Evolutionary conservation across 495 filamentous ascomycete genomes (phyloP).

Genomic region (Geopyxis carbonaria): DNA sequence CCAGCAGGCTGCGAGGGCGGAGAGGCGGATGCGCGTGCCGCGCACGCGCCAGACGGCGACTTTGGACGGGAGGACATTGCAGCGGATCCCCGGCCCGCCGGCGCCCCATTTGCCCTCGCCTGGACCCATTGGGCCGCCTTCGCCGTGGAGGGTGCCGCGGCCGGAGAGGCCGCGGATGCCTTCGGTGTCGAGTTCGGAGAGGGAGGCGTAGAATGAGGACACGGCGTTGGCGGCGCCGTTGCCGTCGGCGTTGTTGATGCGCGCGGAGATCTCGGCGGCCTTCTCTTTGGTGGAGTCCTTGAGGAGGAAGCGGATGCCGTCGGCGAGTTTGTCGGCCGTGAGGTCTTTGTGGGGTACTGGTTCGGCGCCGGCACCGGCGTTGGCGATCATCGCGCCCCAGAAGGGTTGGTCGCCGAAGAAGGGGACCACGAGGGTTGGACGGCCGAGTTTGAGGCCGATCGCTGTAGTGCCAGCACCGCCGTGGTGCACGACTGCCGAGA

Average conservation of each 20-base stretch:
- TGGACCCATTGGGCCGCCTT: slow-evolving; percentile 19
- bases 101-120: slow-evolving; percentile 21
- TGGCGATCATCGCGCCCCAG: slow-evolving; percentile 60
- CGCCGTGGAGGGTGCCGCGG: slow-evolving; percentile 15
- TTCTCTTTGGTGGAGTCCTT: slow-evolving; percentile 38
- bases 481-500: slow-evolving; percentile 45
- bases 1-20: slow-evolving; percentile 48
- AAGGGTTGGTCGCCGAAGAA: slow-evolving; percentile 66
- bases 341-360: slow-evolving; percentile 60
- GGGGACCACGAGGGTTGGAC: slow-evolving; percentile 49
- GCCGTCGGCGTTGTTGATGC: slow-evolving; percentile 40
- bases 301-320: slow-evolving; percentile 52
- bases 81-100: slow-evolving; percentile 43
- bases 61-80: slow-evolving; percentile 44
- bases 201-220: slow-evolving; percentile 46
- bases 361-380: slow-evolving; percentile 46
- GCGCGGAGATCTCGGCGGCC: slow-evolving; percentile 39
- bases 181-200: slow-evolving; percentile 26
- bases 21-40: slow-evolving; percentile 39
- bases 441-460: slow-evolving; percentile 44
- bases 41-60: slow-evolving; percentile 54
- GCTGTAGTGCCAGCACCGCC: slow-evolving; percentile 53
- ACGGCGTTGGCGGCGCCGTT: slow-evolving; percentile 60
- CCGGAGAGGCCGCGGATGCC: slow-evolving; percentile 16
- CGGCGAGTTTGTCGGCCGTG: slow-evolving; percentile 43